A percentile compares a stretch with the other conserved stretches of the same genome.
phyloP scores from a whole-genome alignment of 495 filamentous ascomycete genomes.

The Xylaria scruposa region DNA sequence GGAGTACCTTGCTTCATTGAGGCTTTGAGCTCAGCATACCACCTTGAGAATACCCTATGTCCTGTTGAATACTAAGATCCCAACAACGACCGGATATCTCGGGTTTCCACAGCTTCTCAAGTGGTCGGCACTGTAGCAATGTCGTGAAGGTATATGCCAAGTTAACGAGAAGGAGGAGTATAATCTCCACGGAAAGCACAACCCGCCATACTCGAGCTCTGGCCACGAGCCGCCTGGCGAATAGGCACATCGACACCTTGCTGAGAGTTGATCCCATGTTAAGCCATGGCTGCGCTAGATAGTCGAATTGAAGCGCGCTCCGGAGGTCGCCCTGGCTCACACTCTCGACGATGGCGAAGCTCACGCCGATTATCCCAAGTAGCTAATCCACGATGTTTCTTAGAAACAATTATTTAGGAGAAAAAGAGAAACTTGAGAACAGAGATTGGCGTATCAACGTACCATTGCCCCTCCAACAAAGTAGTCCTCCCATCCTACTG shows the following conservation, averaged over 20 bases:
- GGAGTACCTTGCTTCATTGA: neutral
- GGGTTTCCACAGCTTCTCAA: slow-evolving; percentile 46
- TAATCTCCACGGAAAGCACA: slow-evolving; percentile 39
- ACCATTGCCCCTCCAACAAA: slow-evolving; percentile 41
- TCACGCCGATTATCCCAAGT: slow-evolving; percentile 42
- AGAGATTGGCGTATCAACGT: slow-evolving; percentile 11
- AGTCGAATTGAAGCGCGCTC: slow-evolving; percentile 42
- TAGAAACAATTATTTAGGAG: neutral
- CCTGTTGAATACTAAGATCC: slow-evolving; percentile 41
- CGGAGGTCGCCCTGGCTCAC: slow-evolving; percentile 31
- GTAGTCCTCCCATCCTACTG: slow-evolving; percentile 43
- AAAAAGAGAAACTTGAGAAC: neutral
- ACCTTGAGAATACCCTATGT: slow-evolving; percentile 48
- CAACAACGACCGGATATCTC: slow-evolving; percentile 38
- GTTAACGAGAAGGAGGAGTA: slow-evolving; percentile 43
- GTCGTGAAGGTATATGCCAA: slow-evolving; percentile 40
- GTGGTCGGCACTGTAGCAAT: slow-evolving; percentile 46
- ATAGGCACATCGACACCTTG: slow-evolving; percentile 48
- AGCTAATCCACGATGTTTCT: slow-evolving; percentile 30
- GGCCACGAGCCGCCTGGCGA: slow-evolving; percentile 40
- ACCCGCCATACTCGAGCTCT: slow-evolving; percentile 40
- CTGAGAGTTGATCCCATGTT: slow-evolving; percentile 44
- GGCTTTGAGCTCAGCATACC: slow-evolving; percentile 29
- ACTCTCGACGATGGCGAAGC: slow-evolving; percentile 44
- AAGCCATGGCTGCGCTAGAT: slow-evolving; percentile 47